Base-by-base conservation (phyloP, 2,329 filamentous ascomycete species). In the Fusarium papillatum region DNA sequence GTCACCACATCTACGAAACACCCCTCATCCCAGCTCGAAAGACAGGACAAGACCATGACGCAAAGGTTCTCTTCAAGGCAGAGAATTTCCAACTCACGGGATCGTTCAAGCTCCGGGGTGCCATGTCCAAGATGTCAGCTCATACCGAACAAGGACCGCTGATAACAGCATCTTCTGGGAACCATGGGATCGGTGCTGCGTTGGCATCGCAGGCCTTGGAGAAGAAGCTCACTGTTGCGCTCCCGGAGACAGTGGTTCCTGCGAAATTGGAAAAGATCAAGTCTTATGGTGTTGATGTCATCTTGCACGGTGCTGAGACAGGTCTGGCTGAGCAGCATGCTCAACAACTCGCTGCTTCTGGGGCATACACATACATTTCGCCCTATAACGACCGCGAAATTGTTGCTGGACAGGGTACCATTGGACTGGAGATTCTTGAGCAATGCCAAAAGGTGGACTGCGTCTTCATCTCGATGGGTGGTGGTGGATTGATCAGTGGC, bases 71-170 rank as follows among this genome's bases (percentile, higher is more conserved):
- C 34, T 79, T 80, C 73, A 80, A 80, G 29, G 78, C 76, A 1
- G 78, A 80, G 31, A 80, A 80, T 43, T 78, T 79, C 14, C 78
- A 80, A 41, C 68, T 78, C 31, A 80, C 78, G 0, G 78, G 78
- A 22, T 80, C 78, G 13, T 79, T 80, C 72, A 80, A 80, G 57
- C 19, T 79, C 14, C 71, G 78, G 6, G 78, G 78, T n/a, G 78
- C 78, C 41, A 79, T 73, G 66, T 74, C 78, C 64, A 80, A 80
- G 38, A 72, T 80, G 38, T 79, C 78, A 13, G 71, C 69, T 2
- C 39, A 64, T 6, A 14, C 41, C 11, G 53, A 46, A 24, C 36
- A 34, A 14, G 59, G 53, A 14, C 72, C 60, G 2, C 19, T 61
- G 6, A 61, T 61, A 26, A 61, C 59, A 3, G 59, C 59, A 16